phyloP scores from a whole-genome alignment of 2,329 filamentous ascomycete species.

The Trichophyton verrucosum region DNA sequence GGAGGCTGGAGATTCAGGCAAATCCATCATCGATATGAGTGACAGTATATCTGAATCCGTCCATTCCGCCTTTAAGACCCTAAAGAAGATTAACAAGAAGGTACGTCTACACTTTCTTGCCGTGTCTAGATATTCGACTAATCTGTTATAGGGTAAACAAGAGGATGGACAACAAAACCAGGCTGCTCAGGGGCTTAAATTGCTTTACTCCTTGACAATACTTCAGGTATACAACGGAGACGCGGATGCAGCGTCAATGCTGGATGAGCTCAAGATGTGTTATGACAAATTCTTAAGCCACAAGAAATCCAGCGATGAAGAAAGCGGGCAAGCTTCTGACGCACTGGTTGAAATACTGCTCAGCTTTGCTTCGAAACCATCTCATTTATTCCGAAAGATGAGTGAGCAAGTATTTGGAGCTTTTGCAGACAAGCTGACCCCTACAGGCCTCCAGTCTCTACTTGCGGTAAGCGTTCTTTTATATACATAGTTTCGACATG shows the following conservation, averaged over 20 bases:
- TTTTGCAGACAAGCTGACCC: conserved; percentile 63
- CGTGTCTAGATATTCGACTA: neutral
- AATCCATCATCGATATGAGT: conserved; percentile 39
- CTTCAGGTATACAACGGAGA: conserved; percentile 86
- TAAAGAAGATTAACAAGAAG: conserved; percentile 28
- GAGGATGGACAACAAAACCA: conserved; percentile 35
- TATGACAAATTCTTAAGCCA: conserved; percentile 49
- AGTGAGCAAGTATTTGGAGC: conserved; percentile 78
- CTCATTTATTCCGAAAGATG: conserved; percentile 70
- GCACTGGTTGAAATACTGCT: conserved; percentile 76
- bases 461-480: conserved; percentile 28
- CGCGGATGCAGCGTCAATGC: conserved; percentile 66
- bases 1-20: conserved; percentile 25
- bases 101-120: conserved; percentile 13
- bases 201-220: conserved; percentile 73
- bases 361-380: conserved; percentile 78
- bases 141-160: conserved; percentile 39
- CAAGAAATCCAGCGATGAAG: conserved; percentile 42
- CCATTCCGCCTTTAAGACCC: conserved; percentile 31
- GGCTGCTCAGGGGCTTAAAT: conserved; percentile 52
- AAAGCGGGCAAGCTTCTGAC: conserved; percentile 45
- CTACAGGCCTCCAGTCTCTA: conserved; percentile 56
- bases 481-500: neutral
- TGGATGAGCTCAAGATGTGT: conserved; percentile 69
- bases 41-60: conserved; percentile 32